Percentiles rank a stretch among this genome's conserved stretches.
Conservation (phyloP, 225 moss, liverwort and hornwort species). For the Polytrichum commune region DNA sequence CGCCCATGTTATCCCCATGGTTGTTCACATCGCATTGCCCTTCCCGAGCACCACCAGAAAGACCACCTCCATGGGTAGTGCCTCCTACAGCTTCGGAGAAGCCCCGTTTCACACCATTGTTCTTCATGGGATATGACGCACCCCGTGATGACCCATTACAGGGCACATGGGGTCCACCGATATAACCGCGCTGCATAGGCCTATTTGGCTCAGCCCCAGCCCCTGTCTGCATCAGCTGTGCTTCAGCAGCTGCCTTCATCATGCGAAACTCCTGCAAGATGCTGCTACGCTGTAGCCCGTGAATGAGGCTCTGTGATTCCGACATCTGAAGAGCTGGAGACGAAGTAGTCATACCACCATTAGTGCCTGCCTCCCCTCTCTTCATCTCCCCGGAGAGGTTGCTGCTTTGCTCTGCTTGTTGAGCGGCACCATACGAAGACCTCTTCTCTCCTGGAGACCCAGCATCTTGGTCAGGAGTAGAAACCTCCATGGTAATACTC, state of each 20-base stretch:
- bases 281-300: constrained; percentile 27
- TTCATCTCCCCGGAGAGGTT: constrained; percentile 5
- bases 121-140: constrained; percentile 29
- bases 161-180: constrained; percentile 13
- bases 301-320: constrained; percentile 13
- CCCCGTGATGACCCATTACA: constrained; percentile 8
- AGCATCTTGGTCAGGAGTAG: constrained; percentile 12
- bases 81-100: constrained; percentile 60
- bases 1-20: constrained; percentile 25
- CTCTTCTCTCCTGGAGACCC: constrained; percentile 32
- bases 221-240: constrained; percentile 16
- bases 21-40: constrained; percentile 24
- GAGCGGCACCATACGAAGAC: constrained; percentile 22
- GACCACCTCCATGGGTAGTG: constrained; percentile 22
- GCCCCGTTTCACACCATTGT: constrained; percentile 73
- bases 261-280: constrained; percentile 54
- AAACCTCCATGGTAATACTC: constrained; percentile 22
- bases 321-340: constrained; percentile 1
- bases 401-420: constrained; percentile 13
- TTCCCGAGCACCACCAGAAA: constrained; percentile 23
- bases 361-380: constrained; percentile 9
- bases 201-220: constrained; percentile 17
- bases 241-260: constrained; percentile 35
- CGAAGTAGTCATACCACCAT: background rate
- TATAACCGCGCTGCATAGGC: constrained; percentile 11